Evolutionary conservation across 1,284 basidiomycete species (phyloP), one percentile per base, ranked within the genome.

Genomic region (Amylostereum areolatum): DNA sequence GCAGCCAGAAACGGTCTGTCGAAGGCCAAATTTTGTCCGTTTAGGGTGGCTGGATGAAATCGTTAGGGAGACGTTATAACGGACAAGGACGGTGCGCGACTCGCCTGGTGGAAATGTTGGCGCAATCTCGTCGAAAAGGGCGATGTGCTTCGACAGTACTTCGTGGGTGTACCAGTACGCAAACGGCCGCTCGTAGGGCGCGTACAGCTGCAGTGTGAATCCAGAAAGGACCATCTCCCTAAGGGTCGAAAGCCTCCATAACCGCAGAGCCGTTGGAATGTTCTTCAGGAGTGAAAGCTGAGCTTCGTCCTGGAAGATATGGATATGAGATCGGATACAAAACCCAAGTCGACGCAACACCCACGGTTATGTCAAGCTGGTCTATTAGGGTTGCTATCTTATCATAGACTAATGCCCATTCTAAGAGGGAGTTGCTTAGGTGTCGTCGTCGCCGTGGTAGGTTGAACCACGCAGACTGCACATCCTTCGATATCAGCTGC

Each of bases 201-300:
- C 71, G 57, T 92, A 90, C 6, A 93, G 65, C 41, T 87, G 83
- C 28, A 91, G 68, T 60, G 91, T 87, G 55, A 89, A 86, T 1
- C 88, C 90, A 0, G 85, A 81, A 44, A 86, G 68, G 7, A 89
- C 66, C 18, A 92, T 72, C 55, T 92, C 86, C 35, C 79, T 72
- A 8, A 88, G 72, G 25, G 77, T 68, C 4, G 75, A 68, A 27
- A 89, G 63, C 45, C 86, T 75, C 71, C 83, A 79, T 11, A 79
- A 55, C 12, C 83, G 66, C 2, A 80, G 72, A 0, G 73, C 70
- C 3, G 69, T 63, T 2, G 78, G 75, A 5, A 80, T 52, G 29
- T 72, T 63, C 25, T 57, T 53, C 2, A 81, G 46, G 2, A 78
- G 59, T 35, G 55, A 56, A 32, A 44, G 50, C 31, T 49, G 56